Base-by-base conservation (phyloP, 768 basidiomycete genomes). In the Calocybe gangraenosa region DNA sequence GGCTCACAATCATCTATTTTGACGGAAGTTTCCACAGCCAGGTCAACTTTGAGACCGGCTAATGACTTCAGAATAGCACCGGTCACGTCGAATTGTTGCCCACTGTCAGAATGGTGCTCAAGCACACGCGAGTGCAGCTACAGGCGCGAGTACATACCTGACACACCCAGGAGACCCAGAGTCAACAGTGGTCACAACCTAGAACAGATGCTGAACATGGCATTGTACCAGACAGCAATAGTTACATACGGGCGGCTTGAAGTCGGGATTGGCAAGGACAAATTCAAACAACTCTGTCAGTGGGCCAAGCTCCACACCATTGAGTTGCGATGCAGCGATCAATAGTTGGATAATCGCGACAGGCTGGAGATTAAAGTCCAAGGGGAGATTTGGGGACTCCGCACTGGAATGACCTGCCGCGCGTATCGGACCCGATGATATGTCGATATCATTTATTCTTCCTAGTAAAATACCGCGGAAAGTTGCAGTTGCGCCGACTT, bases 1-100 rank as follows among this genome's bases (percentile, higher is more conserved):
- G 2, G 50, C 76, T 56, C 51, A 82, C 81, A 88, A 47, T 87
- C 82, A 58, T 87, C 86, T 31, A 88, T 61, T 56, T 75, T 76
- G 36, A 82, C 63, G 0, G 64, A 64, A 14, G 73, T 73, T n/a
- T 75, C 62, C 23, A 87, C 68, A 9, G 61, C 68, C 17, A 88
- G 61, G 48, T 82, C 70, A 40, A 85, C 78, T 56, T 74, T 68
- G 31, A 88, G 69, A 45, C 74, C 74, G 25, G 76, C 70, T 41
- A 88, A 58, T 2, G 84, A 69, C n/a, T 74, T 68, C 44, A 88
- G 65, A 48, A 87, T 83, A 21, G 83, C 82, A 7, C 67, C 73
- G 20, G 66, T 59, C 13, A 77, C 71, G 53, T 84, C 74, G 48
- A 84, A 84, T 53, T 87, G 84, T 5, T 76, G 65, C 11, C 84